These are phyloP conservation scores for Nicotiana rustica DNA, from an alignment of 305 asterid species.

Conservation along the genomic window DNA sequence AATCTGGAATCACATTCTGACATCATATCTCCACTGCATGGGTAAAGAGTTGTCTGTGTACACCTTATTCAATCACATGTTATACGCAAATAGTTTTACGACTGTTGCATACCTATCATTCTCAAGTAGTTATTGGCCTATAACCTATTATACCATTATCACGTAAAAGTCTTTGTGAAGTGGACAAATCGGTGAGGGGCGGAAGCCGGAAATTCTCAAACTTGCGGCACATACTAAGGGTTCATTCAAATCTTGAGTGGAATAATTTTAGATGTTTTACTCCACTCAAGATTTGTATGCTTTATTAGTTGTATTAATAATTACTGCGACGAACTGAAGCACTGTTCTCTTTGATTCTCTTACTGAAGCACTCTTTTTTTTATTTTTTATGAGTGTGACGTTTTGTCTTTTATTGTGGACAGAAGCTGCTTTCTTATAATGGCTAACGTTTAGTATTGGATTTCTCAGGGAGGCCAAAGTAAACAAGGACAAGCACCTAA, in stretches of 20 bases:
- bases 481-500: slow-evolving; percentile 56
- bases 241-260: not conserved
- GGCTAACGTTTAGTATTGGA: slow-evolving; percentile 27
- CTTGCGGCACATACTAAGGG: not conserved
- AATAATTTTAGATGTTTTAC: not conserved
- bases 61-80: not conserved
- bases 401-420: not conserved
- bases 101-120: not conserved
- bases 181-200: not conserved
- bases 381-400: not conserved
- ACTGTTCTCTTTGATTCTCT: not conserved
- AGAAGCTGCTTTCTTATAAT: not conserved
- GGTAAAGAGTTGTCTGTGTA: not conserved
- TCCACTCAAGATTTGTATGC: not conserved
- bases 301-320: not conserved
- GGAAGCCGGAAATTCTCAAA: not conserved
- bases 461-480: slow-evolving; percentile 64
- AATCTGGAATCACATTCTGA: slow-evolving; percentile 1
- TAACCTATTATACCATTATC: not conserved
- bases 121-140: not conserved
- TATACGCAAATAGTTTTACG: not conserved
- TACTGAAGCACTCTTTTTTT: not conserved
- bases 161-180: not conserved
- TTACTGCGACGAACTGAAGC: not conserved
- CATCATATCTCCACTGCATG: not conserved